Percentiles rank a stretch among this genome's conserved stretches.
Evolutionary conservation across 805 yeast species (phyloP).

Genomic region (Candida tibetensis): DNA sequence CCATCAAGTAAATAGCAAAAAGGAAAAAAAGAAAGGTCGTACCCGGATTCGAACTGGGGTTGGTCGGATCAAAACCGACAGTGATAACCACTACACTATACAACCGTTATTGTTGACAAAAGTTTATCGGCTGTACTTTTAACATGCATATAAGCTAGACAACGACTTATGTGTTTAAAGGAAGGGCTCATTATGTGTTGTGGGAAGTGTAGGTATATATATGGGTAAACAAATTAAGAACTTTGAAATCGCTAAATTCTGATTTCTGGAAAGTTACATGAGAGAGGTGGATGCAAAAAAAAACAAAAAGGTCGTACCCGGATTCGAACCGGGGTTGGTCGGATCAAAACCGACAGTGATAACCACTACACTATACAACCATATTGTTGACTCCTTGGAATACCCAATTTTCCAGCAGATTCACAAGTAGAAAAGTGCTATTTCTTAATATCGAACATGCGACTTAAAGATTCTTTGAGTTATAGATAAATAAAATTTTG

Average conservation of each 20-base stretch:
- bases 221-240: not conserved
- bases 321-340: slow-evolving; percentile 80
- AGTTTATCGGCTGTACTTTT: not conserved
- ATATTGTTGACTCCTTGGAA: no score
- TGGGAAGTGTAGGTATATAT: not conserved
- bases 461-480: not conserved
- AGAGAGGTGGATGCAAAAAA: not conserved
- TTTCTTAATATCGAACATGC: not conserved
- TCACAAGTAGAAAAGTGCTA: not conserved
- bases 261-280: no score
- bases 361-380: slow-evolving; percentile 59
- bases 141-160: not conserved
- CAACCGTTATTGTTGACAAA: not conserved
- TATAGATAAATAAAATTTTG: no score
- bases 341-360: slow-evolving; percentile 81
- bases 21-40: slow-evolving; percentile 47
- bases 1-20: not conserved
- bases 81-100: slow-evolving; percentile 79
- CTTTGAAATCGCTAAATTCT: no score
- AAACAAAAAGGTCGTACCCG: slow-evolving; percentile 63
- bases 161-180: not conserved
- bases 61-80: slow-evolving; percentile 77
- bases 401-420: not conserved
- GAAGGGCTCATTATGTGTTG: not conserved
- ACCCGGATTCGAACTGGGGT: slow-evolving; percentile 88